phyloP scores from a whole-genome alignment of 2,329 filamentous ascomycete species.

The Arachnomyces sp. region DNA sequence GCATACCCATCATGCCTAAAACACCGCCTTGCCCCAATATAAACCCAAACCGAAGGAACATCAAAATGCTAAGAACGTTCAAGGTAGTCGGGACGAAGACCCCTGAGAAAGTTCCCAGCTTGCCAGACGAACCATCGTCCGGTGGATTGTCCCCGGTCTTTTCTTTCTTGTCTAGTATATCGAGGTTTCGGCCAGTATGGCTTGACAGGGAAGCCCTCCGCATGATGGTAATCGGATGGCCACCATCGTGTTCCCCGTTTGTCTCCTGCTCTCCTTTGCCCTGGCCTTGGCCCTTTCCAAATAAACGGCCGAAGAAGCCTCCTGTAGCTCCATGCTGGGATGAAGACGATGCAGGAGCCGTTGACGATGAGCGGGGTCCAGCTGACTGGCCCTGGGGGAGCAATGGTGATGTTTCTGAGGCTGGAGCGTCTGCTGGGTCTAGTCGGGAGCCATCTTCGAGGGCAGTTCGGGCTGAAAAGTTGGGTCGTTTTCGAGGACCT shows the following conservation, averaged over 20 bases:
- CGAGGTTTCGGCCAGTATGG: constrained; percentile 11
- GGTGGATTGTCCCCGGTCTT: constrained; percentile 17
- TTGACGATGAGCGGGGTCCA: constrained; percentile 16
- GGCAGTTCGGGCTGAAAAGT: constrained; percentile 31
- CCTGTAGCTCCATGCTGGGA: constrained; percentile 9
- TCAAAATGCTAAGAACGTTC: constrained; percentile 82
- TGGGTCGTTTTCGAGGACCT: constrained; percentile 27
- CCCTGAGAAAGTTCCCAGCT: constrained; percentile 67
- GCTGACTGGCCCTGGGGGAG: constrained; percentile 19
- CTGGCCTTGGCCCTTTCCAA: neutral
- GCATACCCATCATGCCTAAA: constrained; percentile 68
- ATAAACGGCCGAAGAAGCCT: constrained; percentile 2
- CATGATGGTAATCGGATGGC: constrained; percentile 5
- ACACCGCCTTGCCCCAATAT: constrained; percentile 74
- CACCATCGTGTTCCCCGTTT: neutral
- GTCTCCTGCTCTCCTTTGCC: neutral
- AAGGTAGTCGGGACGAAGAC: constrained; percentile 84
- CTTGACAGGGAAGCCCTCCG: constrained; percentile 11
- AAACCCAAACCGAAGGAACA: constrained; percentile 83
- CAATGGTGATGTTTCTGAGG: constrained; percentile 10
- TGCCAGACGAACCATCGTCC: constrained; percentile 34
- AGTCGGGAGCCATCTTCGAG: constrained; percentile 30
- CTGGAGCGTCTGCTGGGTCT: constrained; percentile 21
- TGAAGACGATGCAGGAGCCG: constrained; percentile 8
- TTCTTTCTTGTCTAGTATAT: constrained; percentile 24